These are phyloP conservation scores for Pseudisothecium myosuroides DNA, from an alignment of 225 moss, liverwort and hornwort genomes.

Conservation along the genomic window DNA sequence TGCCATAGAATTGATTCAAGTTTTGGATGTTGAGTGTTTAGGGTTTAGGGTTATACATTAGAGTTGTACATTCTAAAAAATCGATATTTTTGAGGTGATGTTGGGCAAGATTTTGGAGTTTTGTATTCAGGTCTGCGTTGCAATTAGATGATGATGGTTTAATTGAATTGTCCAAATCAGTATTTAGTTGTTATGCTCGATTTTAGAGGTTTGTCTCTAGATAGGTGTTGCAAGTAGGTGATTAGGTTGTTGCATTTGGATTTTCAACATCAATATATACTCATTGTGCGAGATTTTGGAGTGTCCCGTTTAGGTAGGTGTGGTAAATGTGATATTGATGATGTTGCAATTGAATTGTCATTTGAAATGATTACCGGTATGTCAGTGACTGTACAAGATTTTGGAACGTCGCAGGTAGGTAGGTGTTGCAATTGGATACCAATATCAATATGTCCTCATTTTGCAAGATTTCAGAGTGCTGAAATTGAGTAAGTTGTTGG, in stretches of 20 bases:
- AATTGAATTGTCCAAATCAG: not conserved
- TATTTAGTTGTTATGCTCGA: not conserved
- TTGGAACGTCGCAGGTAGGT: not conserved
- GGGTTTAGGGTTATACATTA: not conserved
- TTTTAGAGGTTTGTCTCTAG: not conserved
- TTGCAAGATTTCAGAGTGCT: not conserved
- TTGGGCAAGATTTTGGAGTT: not conserved
- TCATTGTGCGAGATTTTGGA: not conserved
- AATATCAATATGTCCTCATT: not conserved
- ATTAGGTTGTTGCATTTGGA: not conserved
- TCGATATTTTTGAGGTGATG: too few relatives aligned
- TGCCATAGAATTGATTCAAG: not conserved
- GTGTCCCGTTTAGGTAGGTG: not conserved
- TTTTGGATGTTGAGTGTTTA: not conserved
- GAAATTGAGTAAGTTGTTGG: not conserved
- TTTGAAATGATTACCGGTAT: not conserved
- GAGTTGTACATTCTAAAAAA: not conserved
- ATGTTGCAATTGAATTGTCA: not conserved
- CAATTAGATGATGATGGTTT: not conserved
- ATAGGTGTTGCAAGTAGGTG: not conserved
- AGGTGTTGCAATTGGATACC: not conserved
- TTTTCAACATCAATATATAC: not conserved
- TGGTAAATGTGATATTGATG: not conserved
- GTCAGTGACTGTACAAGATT: not conserved
- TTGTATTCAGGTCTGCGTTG: not conserved